Base-by-base conservation (phyloP, 495 filamentous ascomycete species). In the Penicillium tannophilum region DNA sequence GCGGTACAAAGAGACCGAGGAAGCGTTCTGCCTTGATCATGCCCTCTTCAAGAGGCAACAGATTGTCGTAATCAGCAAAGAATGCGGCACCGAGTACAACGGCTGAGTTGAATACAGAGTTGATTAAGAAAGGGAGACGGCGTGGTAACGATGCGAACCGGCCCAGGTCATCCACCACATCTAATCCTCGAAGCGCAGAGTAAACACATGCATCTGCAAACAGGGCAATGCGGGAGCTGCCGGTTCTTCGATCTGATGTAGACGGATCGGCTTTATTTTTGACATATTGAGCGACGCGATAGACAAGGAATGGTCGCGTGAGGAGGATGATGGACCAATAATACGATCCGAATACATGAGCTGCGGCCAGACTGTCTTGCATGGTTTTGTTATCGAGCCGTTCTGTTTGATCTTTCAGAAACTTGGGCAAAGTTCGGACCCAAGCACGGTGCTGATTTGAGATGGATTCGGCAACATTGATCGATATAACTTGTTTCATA, bases 291-390 rank as follows among this genome's bases (percentile, higher is more conserved):
- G 78, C 78, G 1, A 84, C 74, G 51, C 79, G 70, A 52, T 77
- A 82, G 20, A 91, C 73, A 52, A 91, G 87, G 61, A 92, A 88
- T 4, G 90, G 90, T 6, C 79, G 72, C 4, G 78, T 80, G n/a
- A 92, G 76, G 6, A 92, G 76, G 23, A 91, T 83, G 47, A 91
- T 85, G 2, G 88, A 90, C 73, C 90, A 89, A 59, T 86, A 87
- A 60, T 90, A 88, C 17, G 89, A 77, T 9, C 89, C 78, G 58
- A 90, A 86, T 33, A 86, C 76, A 61, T 91, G 89, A 23, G 90
- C 78, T 31, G 83, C 82, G 9, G 86, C 84, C 26, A 91, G 77
- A 24, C 84, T 84, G 30, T 73, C 86, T 75, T 67, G 79, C 76
- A 59, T 82, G 58, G 60, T 77, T 64, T 60, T 78, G 46, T 68